Base-by-base conservation (phyloP, 2,329 filamentous ascomycete genomes). In the Fusarium newnesense region DNA sequence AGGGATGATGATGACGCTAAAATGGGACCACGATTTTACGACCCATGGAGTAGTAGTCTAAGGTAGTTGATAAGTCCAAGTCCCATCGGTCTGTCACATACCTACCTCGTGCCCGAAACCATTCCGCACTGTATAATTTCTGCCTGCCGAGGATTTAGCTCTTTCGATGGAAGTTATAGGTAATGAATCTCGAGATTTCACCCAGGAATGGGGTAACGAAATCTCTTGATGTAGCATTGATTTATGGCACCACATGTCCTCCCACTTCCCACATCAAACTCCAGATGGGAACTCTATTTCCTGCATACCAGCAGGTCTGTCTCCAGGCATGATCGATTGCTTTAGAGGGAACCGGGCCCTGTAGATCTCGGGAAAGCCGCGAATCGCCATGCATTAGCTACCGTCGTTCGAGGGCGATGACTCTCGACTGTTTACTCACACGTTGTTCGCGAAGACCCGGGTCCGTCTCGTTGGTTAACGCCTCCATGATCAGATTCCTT, bases 401-500 rank as follows among this genome's bases (percentile, higher is more conserved):
- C 40, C n/a, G 58, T 73, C 67, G 60, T 72, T 73, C 70, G 70
- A 73, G 61, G 32, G 57, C 26, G 43, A 59, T 49, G 43, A 53
- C 42, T 53, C 64, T 74, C 59, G 67, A 60, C 67, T 66, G 62
- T 72, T 74, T 59, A 28, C 72, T 74, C 71, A 72, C 71, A 74
- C 71, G 71, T 74, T 74, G 67, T 74, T 73, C 71, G 71, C 64
- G 68, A 74, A 74, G 72, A 70, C 69, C 76, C 76, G 76, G 76
- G 69, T 73, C 67, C 57, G 64, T 64, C 70, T 64, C 56, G 64
- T 64, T 64, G 52, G 52, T 50, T 60, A 67, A 60, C 74, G 75
- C 74, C 74, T 73, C 72, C 50, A 75, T 78, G 76, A 72, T 64
- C 76, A 75, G 76, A 78, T 78, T 69, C 61, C 43, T 56, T 62